A percentile compares a stretch with the other conserved stretches of the same genome.
Conservation (phyloP, 768 basidiomycete genomes). For the Auricularia sp. region DNA sequence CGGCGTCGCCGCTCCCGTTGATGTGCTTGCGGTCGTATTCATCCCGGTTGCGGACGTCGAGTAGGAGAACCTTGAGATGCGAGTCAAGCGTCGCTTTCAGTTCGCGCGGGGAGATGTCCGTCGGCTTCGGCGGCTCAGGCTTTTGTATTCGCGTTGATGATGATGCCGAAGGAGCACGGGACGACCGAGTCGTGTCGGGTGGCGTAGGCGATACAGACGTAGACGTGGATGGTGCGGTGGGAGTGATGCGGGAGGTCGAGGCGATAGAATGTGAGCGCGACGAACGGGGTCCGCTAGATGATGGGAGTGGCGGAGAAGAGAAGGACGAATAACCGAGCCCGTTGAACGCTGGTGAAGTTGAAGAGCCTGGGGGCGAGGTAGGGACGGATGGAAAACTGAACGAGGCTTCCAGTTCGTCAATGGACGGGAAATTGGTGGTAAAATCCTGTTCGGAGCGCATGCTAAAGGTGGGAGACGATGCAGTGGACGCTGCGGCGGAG, state of each 20-base stretch:
- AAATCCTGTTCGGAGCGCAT: slow-evolving; percentile 37
- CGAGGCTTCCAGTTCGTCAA: slow-evolving; percentile 19
- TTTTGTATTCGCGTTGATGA: slow-evolving; percentile 55
- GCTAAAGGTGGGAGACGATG: slow-evolving; percentile 1
- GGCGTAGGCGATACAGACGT: slow-evolving; percentile 7
- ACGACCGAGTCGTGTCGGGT: slow-evolving; percentile 21
- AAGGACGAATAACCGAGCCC: slow-evolving; percentile 16
- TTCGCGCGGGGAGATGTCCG: slow-evolving; percentile 48
- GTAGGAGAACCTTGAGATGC: slow-evolving; percentile 51
- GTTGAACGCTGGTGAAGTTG: slow-evolving; percentile 33
- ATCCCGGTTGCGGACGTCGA: slow-evolving; percentile 73
- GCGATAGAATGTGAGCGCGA: slow-evolving; percentile 2
- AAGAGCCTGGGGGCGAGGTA: background rate
- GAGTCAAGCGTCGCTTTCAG: slow-evolving; percentile 39
- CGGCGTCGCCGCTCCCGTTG: slow-evolving; percentile 32
- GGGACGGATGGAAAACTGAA: slow-evolving; percentile 4
- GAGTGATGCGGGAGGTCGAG: slow-evolving; percentile 3
- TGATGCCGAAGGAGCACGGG: slow-evolving; percentile 14
- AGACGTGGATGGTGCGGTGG: background rate
- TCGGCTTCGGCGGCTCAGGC: slow-evolving; percentile 43
- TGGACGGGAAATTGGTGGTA: slow-evolving; percentile 58
- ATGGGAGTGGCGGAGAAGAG: slow-evolving; percentile 1
- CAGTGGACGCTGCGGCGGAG: slow-evolving; percentile 14
- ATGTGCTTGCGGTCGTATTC: slow-evolving; percentile 73
- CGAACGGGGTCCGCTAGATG: slow-evolving; percentile 17